Evolutionary conservation across 2,329 filamentous ascomycete genomes (phyloP), one percentile per base, ranked within the genome.

Genomic region (Pseudogymnoascus destructans): DNA sequence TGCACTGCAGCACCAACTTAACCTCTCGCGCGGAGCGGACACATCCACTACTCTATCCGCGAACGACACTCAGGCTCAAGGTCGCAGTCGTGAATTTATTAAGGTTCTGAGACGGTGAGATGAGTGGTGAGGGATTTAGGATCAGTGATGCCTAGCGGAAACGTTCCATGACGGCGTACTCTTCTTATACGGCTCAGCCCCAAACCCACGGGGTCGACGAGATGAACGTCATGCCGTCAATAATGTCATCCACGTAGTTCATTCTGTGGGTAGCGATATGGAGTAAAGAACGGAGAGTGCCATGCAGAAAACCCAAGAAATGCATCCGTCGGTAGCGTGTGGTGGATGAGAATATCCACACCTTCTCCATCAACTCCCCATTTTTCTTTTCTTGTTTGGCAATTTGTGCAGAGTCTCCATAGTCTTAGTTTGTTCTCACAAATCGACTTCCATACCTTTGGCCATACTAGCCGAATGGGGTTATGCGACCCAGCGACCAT

Each of bases 241-340:
- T 49, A 49, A 15, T 27, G 8, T 13, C 21, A 49, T 49, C 42
- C 42, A 49, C 38, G 38, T 5, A 11, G 40, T 49, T 49, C 42
- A 49, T 49, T 49, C 23, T 49, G 42, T 49, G 42, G 42, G 23
- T 49, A 49, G 36, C 8, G 8, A 49, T 49, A 49, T 49, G 42
- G 42, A 49, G 42, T 11, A 15, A 27, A 27, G 42, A 25, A 46
- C 11, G 38, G 38, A 10, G 7, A 7, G 25, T 27, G 13, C 40
- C 40, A 49, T 19, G 40, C 13, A n/a, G 15, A 25, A 25, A 25
- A 46, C 3, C 13, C n/a, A 23, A 49, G 23, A 49, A 49, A 23
- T 49, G 42, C 42, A 27, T 27, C 5, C 21, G 9, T 11, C 23
- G n/a, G 42, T 49, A 27, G 23, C 23, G 42, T 49, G 23, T 17